Conservation (phyloP, 148 eudicot genomes). For the Salicornia ramosissima region DNA sequence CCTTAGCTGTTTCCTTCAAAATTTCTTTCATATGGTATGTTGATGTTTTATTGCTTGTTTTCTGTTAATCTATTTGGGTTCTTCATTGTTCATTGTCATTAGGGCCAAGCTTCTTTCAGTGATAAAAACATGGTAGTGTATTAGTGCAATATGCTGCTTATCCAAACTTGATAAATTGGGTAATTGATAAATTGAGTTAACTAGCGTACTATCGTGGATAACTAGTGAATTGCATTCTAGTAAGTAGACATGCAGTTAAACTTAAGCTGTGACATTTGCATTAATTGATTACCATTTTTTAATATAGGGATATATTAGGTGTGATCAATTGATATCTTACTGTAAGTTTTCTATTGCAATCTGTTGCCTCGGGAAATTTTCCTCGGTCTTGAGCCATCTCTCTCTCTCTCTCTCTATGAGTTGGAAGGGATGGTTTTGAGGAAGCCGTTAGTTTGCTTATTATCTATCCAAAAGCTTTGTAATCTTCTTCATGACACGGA, state of each 20-base stretch:
- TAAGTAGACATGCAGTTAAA: neutral
- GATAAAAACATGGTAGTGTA: neutral
- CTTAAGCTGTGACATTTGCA: neutral
- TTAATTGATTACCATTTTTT: neutral
- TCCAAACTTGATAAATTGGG: neutral
- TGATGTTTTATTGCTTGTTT: constrained; percentile 14
- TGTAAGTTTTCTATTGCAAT: neutral
- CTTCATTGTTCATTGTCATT: neutral
- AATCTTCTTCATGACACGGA: neutral
- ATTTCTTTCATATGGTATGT: constrained; percentile 72
- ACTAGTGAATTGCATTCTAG: neutral
- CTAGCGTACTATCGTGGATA: neutral
- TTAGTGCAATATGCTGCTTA: neutral
- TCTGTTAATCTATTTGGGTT: neutral
- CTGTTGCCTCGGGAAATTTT: too few species aligned
- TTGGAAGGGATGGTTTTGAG: too few species aligned
- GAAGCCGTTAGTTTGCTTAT: constrained; percentile 5
- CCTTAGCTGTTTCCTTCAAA: constrained; percentile 64
- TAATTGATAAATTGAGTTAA: neutral
- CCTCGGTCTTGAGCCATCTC: too few species aligned
- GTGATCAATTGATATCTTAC: neutral
- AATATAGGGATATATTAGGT: neutral
- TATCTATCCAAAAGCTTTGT: neutral
- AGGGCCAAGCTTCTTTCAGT: neutral
- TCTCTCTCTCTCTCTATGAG: too few species aligned